Evolutionary conservation across 306 rosid genomes (phyloP), one percentile per base, ranked within the genome.

Genomic region (Inga leiocalycina): DNA sequence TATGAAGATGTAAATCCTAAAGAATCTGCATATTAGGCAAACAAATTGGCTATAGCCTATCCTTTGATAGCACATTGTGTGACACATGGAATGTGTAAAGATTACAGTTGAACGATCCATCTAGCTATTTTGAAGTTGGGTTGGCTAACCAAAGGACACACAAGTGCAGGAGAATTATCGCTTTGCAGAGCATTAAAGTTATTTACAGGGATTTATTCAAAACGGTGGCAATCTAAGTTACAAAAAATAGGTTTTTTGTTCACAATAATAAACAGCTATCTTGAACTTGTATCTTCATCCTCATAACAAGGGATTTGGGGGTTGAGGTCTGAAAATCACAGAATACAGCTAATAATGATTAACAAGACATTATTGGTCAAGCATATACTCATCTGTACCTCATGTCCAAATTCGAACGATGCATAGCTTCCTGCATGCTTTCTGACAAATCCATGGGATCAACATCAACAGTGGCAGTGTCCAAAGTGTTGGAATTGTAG

Each of bases 401-500:
- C 97, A 91, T 88, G 72, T 97, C 99, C 88, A 97, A 84, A 87
- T 91, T 97, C 8, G 98, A 97, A 75, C 98, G 98, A 81, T 94
- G 98, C 99, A 97, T 89, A 74, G 99, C 99, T 88, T 97, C 99
- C 91, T 97, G 99, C 97, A 97, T 92, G 82, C 98, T 89, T 72
- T 97, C 99, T 79, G 97, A 92, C 91, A 92, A 89, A 85, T 97
- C 99, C 99, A 97, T 92, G 74, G 97, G 92, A 84, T 97, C 98
- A 69, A 91, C 83, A 66, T 88, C 95, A 89, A 76, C 85, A 85
- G 80, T 37, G 65, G 68, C 51, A 20, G 76, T 81, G 62, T 87
- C 85, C 64, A 93, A 78, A 81, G 83, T 88, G 79, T 78, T 81
- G 52, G 79, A 45, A 79, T 37, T 76, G 89, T 90, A 81, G 85